phyloP scores from a whole-genome alignment of 1,139 yeast genomes.

The Suhomyces anneliseae region DNA sequence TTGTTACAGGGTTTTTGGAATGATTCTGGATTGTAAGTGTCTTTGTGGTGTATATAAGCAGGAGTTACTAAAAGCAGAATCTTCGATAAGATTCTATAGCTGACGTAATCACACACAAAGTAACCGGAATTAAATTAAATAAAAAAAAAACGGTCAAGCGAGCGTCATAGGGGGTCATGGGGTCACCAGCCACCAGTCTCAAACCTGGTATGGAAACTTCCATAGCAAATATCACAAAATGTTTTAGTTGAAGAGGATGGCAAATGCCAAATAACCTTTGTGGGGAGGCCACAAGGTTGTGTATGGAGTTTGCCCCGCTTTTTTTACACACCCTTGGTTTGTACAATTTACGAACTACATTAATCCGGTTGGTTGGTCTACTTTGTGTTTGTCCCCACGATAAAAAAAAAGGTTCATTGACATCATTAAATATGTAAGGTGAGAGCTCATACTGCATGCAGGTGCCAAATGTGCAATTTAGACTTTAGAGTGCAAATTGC shows the following conservation, averaged over 20 bases:
- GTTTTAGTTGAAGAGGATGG: background rate
- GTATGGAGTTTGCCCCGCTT: no score
- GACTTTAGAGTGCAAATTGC: no score
- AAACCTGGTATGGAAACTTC: background rate
- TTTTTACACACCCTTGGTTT: no score
- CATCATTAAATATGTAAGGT: background rate
- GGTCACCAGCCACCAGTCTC: background rate
- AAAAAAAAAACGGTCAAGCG: no score
- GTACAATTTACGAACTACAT: no score
- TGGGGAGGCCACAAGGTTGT: background rate
- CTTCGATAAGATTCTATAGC: conserved; percentile 13
- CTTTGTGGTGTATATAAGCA: conserved; percentile 1
- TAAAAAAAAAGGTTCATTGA: background rate
- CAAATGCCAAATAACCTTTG: background rate
- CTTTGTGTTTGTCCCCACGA: no score
- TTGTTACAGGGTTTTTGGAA: no score
- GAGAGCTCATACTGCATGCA: no score
- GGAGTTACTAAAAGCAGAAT: conserved; percentile 1
- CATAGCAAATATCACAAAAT: no score
- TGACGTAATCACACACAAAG: conserved; percentile 6
- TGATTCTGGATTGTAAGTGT: background rate
- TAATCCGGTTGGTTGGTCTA: no score
- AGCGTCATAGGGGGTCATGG: no score
- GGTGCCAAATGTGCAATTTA: no score
- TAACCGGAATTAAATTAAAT: background rate